A percentile compares a stretch with the other conserved stretches of the same genome.
Conservation (phyloP, 2,329 filamentous ascomycete species). For the Phialemonium atrogriseum region DNA sequence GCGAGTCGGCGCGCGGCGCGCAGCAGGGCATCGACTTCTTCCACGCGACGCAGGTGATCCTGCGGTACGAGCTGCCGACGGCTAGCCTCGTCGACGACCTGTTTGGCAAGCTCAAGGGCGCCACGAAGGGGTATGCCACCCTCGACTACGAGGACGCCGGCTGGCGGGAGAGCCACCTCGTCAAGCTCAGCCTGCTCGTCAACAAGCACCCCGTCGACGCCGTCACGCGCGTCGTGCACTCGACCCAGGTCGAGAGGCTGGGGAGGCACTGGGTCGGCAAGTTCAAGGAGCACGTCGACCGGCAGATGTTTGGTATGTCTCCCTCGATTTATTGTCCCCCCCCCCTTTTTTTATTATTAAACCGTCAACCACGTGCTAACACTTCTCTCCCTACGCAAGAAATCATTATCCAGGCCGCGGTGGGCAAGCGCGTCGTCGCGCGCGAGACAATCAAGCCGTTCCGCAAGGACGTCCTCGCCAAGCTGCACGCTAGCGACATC, state of each 20-base stretch:
- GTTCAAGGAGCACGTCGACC: conserved; percentile 93
- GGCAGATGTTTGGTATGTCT: conserved; percentile 89
- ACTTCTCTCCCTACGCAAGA: conserved; percentile 36
- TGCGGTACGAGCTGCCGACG: conserved; percentile 85
- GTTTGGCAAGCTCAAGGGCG: conserved; percentile 91
- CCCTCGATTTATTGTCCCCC: background rate
- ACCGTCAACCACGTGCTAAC: conserved; percentile 3
- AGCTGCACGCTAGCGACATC: conserved; percentile 87
- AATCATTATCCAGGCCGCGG: conserved; percentile 85
- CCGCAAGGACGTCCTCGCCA: conserved; percentile 87
- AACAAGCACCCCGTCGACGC: conserved; percentile 93
- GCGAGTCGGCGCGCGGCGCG: conserved; percentile 78
- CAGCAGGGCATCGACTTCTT: conserved; percentile 89
- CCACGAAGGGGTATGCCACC: conserved; percentile 90
- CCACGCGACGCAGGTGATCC: conserved; percentile 82
- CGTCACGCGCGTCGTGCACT: conserved; percentile 82
- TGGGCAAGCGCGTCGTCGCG: conserved; percentile 75
- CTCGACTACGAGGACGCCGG: conserved; percentile 95
- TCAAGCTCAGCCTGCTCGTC: conserved; percentile 86
- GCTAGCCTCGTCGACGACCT: conserved; percentile 92
- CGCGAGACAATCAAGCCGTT: conserved; percentile 95
- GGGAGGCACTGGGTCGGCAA: conserved; percentile 86
- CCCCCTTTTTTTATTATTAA: background rate
- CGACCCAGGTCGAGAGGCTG: conserved; percentile 69
- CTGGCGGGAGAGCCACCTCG: conserved; percentile 70